Evolutionary conservation across 129 eudicot species (phyloP).

Genomic region (Artemisia argyi): DNA sequence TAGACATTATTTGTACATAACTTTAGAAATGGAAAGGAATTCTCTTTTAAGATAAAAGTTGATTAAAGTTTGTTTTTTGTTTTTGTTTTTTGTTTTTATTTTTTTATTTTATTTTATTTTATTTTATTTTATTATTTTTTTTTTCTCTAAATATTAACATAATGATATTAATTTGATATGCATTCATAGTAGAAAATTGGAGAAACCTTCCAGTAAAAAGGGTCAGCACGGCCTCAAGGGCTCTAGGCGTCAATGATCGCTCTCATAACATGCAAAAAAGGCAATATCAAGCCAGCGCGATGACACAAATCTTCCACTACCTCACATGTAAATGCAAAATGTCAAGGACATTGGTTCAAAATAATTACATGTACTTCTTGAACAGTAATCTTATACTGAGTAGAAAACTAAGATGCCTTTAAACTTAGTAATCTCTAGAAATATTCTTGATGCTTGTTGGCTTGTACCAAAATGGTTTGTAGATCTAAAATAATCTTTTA

Average conservation of each 20-base stretch:
- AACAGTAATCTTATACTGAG: not conserved
- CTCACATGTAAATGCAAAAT: not conserved
- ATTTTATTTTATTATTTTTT: too few relatives aligned
- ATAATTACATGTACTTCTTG: not conserved
- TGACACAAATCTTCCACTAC: not conserved
- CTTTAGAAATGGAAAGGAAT: too few relatives aligned
- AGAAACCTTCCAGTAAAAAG: not conserved
- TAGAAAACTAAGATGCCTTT: not conserved
- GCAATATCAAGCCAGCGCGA: too few relatives aligned
- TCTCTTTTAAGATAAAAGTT: too few relatives aligned
- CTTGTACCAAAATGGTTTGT: not conserved
- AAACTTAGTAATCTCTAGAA: not conserved
- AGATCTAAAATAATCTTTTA: not conserved
- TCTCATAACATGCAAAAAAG: too few relatives aligned
- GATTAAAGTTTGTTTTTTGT: too few relatives aligned
- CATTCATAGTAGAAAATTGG: not conserved
- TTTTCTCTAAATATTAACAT: too few relatives aligned
- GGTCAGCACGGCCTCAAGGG: too few relatives aligned
- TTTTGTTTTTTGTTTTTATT: too few relatives aligned
- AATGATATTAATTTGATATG: not conserved
- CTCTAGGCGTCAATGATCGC: too few relatives aligned
- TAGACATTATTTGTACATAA: too few relatives aligned
- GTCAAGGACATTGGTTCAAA: not conserved
- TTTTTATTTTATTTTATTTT: too few relatives aligned
- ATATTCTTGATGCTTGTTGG: not conserved